phyloP scores from a whole-genome alignment of 306 rosid genomes.

The Malus domestica region ASM211411v1 NC_041803.1:16919501-16920000 shows the following conservation, averaged over 20 bases:
- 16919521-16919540: slow-evolving; percentile 76
- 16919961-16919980: not conserved
- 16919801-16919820: not conserved
- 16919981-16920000: not conserved
- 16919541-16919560: slow-evolving; percentile 63
- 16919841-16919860: not conserved
- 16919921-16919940: not conserved
- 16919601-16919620: not conserved
- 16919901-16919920: not conserved
- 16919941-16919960: not conserved
- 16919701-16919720: not conserved
- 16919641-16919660: not conserved
- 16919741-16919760: not conserved
- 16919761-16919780: not conserved
- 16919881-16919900: not conserved
- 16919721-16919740: not conserved
- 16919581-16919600: slow-evolving; percentile 38
- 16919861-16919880: not conserved
- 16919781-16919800: not conserved
- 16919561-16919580: slow-evolving; percentile 82
- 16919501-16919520: slow-evolving; percentile 84
- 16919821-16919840: not conserved
- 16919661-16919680: not conserved
- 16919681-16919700: not conserved
- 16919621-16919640: not conserved